phyloP scores from a whole-genome alignment of 177 flowering plant species.

The Vitis hybrid region DNA sequence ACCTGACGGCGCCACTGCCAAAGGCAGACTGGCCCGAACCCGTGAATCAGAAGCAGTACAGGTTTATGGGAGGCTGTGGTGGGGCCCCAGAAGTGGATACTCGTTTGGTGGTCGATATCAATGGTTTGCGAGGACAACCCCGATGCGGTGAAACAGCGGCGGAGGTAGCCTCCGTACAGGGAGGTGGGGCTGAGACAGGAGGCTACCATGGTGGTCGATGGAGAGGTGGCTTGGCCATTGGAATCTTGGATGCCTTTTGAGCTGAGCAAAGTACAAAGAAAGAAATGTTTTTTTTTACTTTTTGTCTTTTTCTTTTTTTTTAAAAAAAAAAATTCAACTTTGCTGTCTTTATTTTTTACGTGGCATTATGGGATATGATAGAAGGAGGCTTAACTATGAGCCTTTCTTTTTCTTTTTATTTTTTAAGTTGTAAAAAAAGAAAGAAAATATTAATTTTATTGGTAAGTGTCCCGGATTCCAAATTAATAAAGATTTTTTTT shows the following conservation, averaged over 20 bases:
- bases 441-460: too few species aligned
- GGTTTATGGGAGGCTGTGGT: slow-evolving; percentile 30
- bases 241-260: too few species aligned
- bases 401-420: too few species aligned
- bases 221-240: too few species aligned
- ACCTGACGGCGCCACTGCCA: slow-evolving; percentile 82
- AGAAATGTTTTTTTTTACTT: too few species aligned
- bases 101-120: slow-evolving; percentile 52
- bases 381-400: too few species aligned
- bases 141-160: slow-evolving; percentile 44
- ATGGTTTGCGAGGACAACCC: slow-evolving; percentile 51
- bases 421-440: too few species aligned
- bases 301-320: background rate
- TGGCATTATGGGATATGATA: too few species aligned
- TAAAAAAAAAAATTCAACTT: too few species aligned
- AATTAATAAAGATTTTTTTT: too few species aligned
- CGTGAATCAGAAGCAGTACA: slow-evolving; percentile 61
- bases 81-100: slow-evolving; percentile 73
- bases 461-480: too few species aligned
- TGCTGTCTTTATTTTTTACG: too few species aligned
- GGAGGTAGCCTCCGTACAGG: slow-evolving; percentile 44
- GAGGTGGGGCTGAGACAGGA: slow-evolving; percentile 58
- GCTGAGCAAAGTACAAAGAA: background rate
- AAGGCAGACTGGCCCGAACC: slow-evolving; percentile 66
- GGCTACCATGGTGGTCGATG: slow-evolving; percentile 20